Evolutionary conservation across 129 eudicot species (phyloP).

Genomic region (Heracleum sosnowskyi): DNA sequence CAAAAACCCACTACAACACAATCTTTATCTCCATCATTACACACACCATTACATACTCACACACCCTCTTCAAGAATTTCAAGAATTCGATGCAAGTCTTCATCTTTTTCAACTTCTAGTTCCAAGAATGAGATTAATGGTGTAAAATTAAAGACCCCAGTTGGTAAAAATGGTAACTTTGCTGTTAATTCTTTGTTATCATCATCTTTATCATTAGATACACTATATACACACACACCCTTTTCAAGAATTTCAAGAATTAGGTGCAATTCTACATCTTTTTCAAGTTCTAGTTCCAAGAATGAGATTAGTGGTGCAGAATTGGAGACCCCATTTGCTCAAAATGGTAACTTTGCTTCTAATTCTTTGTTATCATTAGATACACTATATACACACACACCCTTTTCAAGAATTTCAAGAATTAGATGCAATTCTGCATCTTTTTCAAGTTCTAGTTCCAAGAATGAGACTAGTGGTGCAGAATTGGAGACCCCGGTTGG

Average conservation of each 20-base stretch:
- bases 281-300: not conserved
- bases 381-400: too few relatives aligned
- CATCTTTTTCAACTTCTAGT: not conserved
- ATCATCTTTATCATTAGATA: not conserved
- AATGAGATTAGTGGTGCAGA: not conserved
- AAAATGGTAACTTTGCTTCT: not conserved
- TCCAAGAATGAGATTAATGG: not conserved
- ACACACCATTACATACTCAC: not conserved
- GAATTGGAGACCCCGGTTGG: not conserved
- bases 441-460: not conserved
- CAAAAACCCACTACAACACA: not conserved
- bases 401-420: not conserved
- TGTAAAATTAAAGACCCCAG: not conserved
- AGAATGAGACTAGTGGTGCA: not conserved
- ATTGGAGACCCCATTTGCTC: not conserved
- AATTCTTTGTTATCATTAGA: not conserved
- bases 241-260: not conserved
- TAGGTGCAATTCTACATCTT: slow-evolving; percentile 5
- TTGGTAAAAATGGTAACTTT: not conserved
- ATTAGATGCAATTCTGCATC: slow-evolving; percentile 6
- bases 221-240: too few relatives aligned
- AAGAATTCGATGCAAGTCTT: not conserved
- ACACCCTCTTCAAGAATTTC: not conserved
- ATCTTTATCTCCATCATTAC: not conserved
- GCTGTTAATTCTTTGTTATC: not conserved